Evolutionary conservation across 2,329 filamentous ascomycete genomes (phyloP), one percentile per base, ranked within the genome.

Genomic region (Rhynchosporium secalis): DNA sequence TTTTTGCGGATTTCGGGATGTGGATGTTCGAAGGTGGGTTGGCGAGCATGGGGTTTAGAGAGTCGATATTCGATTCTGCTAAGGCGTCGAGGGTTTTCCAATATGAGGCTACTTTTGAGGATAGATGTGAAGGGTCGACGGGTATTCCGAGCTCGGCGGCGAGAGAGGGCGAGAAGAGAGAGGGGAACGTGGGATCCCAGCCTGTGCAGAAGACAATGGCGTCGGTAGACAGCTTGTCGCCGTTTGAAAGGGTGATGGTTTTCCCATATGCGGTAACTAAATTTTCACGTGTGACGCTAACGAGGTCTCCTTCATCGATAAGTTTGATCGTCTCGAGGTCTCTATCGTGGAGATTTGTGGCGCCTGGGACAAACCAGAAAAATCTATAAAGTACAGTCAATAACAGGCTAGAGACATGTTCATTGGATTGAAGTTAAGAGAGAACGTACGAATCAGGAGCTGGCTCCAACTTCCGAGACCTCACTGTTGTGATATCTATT

Each of bases 171-270:
- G 58, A 28, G 61, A 63, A 62, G 15, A 65, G 47, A 5, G 54
- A 13, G 2, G 49, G 38, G 4, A 51, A 46, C 0, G 58, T 41
- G 10, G 54, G 15, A 66, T 81, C 79, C 84, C 84, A 87, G 3
- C 85, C 85, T 0, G 83, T 86, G 28, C 79, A 80, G 66, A 79
- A 84, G 62, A 83, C 76, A 3, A 88, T 69, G 0, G 77, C 78
- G 67, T 87, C 82, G 0, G 80, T 76, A 7, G 77, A 65, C 4
- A 87, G 69, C 0, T 63, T 71, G 0, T 76, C 78, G 15, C 80
- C 80, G 60, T 79, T 77, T 6, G 79, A 78, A 3, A 87, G 77
- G 38, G 52, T 59, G 31, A 65, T 49, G 4, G 47, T 49, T 10
- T 49, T 54, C 7, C 60, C 58, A 20, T 52, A 7, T 15, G 52